Percentiles rank a stretch among this genome's conserved stretches.
Evolutionary conservation across 2,329 filamentous ascomycete genomes (phyloP).

Genomic region (Cladosporium sphaerospermum): DNA sequence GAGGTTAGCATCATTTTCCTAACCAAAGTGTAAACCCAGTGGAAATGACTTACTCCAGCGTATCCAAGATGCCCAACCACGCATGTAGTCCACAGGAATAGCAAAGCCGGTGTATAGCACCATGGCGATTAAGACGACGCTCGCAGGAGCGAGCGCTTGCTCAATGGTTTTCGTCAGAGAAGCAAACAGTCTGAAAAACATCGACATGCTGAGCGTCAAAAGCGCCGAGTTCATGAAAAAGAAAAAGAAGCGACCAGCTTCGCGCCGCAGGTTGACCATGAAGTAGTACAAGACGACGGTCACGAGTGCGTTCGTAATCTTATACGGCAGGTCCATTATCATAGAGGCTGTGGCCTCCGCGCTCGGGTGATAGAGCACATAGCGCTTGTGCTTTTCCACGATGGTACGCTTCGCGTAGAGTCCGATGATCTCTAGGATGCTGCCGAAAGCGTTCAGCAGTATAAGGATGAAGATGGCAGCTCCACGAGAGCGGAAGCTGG

Average conservation of each 20-base stretch:
- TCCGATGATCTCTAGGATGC: constrained; percentile 63
- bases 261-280: constrained; percentile 42
- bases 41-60: constrained; percentile 55
- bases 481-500: constrained; percentile 67
- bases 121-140: constrained; percentile 43
- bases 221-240: constrained; percentile 39
- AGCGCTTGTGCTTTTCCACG: constrained; percentile 77
- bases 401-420: constrained; percentile 79
- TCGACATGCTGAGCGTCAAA: constrained; percentile 36
- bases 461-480: constrained; percentile 76
- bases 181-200: constrained; percentile 37
- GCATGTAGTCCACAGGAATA: constrained; percentile 57
- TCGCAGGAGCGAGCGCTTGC: constrained; percentile 14
- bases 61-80: constrained; percentile 62
- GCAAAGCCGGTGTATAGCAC: constrained; percentile 64
- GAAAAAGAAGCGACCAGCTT: constrained; percentile 44
- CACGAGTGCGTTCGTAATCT: constrained; percentile 35
- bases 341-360: constrained; percentile 65
- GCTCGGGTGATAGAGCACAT: constrained; percentile 78
- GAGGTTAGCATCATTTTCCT: constrained; percentile 41
- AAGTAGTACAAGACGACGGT: constrained; percentile 47
- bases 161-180: constrained; percentile 14
- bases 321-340: constrained; percentile 41
- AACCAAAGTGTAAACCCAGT: constrained; percentile 38
- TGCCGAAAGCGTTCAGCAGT: constrained; percentile 69